Percentiles rank a stretch among this genome's conserved stretches.
phyloP scores from a whole-genome alignment of 1,284 basidiomycete species.

The Marasmius fiardii region DNA sequence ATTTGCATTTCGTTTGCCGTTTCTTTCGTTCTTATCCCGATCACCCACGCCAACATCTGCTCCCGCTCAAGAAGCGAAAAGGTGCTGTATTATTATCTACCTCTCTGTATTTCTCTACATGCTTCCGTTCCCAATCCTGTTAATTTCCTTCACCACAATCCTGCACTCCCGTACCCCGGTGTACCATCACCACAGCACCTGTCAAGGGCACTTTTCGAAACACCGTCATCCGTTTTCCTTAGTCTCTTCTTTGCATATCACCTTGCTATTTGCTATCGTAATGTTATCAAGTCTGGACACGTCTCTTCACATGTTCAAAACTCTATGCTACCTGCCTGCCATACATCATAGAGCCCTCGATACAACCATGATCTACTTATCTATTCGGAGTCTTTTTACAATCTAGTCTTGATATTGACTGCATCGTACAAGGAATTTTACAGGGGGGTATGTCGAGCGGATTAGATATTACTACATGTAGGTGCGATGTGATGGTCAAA shows the following conservation, averaged over 20 bases:
- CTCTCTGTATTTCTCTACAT: background rate
- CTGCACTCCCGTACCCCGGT: background rate
- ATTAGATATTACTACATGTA: too few relatives aligned
- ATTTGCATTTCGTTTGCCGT: background rate
- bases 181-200: background rate
- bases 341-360: slow-evolving; percentile 2
- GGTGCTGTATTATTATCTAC: background rate
- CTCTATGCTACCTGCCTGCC: background rate
- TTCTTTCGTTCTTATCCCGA: background rate
- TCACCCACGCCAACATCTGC: background rate
- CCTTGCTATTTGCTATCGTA: background rate
- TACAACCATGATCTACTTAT: background rate
- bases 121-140: background rate
- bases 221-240: background rate
- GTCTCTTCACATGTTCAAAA: background rate
- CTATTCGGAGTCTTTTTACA: too few relatives aligned
- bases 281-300: background rate
- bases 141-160: background rate
- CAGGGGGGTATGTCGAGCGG: too few relatives aligned
- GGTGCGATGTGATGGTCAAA: too few relatives aligned
- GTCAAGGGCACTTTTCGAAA: background rate
- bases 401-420: too few relatives aligned
- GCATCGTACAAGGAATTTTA: too few relatives aligned
- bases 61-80: background rate
- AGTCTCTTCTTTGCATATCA: background rate